Evolutionary conservation across 108 stramenopile species (phyloP).

Genomic region (Pseudonitzschia delicatissima): DNA sequence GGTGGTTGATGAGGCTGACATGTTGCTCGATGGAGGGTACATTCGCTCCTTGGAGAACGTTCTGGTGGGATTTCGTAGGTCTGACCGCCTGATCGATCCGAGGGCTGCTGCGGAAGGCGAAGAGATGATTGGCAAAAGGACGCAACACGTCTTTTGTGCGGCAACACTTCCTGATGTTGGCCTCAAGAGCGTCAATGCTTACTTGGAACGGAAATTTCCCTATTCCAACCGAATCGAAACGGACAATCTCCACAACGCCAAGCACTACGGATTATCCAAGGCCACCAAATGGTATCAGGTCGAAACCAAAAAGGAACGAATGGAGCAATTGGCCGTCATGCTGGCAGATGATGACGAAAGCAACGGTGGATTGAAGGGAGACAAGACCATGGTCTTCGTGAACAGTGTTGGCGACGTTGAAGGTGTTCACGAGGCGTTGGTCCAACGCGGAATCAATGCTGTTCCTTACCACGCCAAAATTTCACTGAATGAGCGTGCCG

Average conservation of each 20-base stretch:
- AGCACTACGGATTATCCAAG: conserved; percentile 75
- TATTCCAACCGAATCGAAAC: conserved; percentile 61
- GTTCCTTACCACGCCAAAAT: conserved; percentile 88
- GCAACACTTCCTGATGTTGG: conserved; percentile 96
- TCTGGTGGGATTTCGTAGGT: conserved; percentile 87
- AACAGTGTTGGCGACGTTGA: conserved; percentile 87
- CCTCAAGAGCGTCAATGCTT: conserved; percentile 87
- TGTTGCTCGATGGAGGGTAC: conserved; percentile 96
- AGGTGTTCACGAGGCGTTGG: conserved; percentile 65
- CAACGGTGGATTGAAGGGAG: conserved; percentile 64
- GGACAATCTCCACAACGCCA: conserved; percentile 83
- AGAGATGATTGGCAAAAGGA: conserved; percentile 30
- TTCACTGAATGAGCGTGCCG: conserved; percentile 66
- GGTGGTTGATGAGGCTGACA: conserved; percentile 95
- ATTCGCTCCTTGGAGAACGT: conserved; percentile 83
- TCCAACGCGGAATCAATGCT: conserved; percentile 67
- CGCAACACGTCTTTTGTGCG: conserved; percentile 88
- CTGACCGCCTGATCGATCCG: conserved; percentile 46
- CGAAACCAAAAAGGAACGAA: conserved; percentile 72
- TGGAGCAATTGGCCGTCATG: conserved; percentile 70
- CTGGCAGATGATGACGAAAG: conserved; percentile 29
- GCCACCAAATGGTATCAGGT: conserved; percentile 70
- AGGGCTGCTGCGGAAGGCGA: background rate
- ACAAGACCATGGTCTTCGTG: conserved; percentile 88
- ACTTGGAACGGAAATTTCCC: conserved; percentile 83